phyloP scores from a whole-genome alignment of 768 basidiomycete species.

The Imleria badia region DNA sequence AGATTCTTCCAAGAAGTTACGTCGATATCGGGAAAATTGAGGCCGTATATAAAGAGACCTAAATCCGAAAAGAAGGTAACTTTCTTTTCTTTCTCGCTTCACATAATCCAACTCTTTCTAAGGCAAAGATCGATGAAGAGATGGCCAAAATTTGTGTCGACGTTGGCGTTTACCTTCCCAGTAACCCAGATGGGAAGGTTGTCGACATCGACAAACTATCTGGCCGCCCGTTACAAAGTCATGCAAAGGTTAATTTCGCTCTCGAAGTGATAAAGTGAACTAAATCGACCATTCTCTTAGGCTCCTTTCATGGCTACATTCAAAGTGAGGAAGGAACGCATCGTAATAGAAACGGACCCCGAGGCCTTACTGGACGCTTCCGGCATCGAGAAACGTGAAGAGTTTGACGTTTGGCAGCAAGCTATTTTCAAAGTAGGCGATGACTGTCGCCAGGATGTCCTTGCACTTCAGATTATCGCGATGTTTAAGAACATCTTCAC shows the following conservation, averaged over 20 bases:
- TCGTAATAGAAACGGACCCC: slow-evolving; percentile 66
- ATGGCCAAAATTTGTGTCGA: slow-evolving; percentile 96
- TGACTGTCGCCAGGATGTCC: slow-evolving; percentile 97
- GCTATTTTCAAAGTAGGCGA: slow-evolving; percentile 99
- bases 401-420: slow-evolving; percentile 93
- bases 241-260: slow-evolving; percentile 75
- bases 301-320: slow-evolving; percentile 99
- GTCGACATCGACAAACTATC: slow-evolving; percentile 98
- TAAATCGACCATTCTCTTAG: slow-evolving; percentile 40
- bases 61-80: slow-evolving; percentile 94
- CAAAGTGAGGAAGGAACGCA: slow-evolving; percentile 88
- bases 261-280: neutral
- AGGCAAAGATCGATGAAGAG: slow-evolving; percentile 99
- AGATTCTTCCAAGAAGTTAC: slow-evolving; percentile 95
- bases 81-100: neutral
- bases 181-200: slow-evolving; percentile 95
- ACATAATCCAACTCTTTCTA: neutral
- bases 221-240: slow-evolving; percentile 93
- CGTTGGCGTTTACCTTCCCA: slow-evolving; percentile 95
- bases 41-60: slow-evolving; percentile 91
- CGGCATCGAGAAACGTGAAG: slow-evolving; percentile 53
- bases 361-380: slow-evolving; percentile 70
- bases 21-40: slow-evolving; percentile 96
- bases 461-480: slow-evolving; percentile 94
- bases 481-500: slow-evolving; percentile 99